Conservation (phyloP, 257 asterid species). For the Orobanche coerulescens region DNA sequence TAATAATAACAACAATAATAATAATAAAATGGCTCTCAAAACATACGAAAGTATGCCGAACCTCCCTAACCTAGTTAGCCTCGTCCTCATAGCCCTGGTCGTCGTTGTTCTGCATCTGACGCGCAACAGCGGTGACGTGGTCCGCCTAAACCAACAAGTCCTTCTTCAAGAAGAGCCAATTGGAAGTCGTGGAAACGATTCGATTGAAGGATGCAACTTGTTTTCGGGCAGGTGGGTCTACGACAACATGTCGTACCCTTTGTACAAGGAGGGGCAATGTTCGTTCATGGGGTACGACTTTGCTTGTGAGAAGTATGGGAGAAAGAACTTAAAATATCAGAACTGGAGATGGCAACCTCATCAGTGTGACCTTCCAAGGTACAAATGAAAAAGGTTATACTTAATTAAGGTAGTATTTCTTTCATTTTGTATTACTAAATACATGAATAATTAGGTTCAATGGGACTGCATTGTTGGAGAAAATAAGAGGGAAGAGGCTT, state of each 20-base stretch:
- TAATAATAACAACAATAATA: no score
- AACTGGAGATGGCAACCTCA: conserved; percentile 50
- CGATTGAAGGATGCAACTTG: conserved; percentile 20
- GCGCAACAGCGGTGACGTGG: background rate
- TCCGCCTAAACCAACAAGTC: background rate
- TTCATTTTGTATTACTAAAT: no score
- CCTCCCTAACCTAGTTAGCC: background rate
- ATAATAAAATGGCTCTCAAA: background rate
- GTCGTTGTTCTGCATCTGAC: background rate
- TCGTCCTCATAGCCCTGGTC: conserved; percentile 3
- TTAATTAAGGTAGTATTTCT: no score
- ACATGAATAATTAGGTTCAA: conserved; percentile 62
- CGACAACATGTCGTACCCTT: conserved; percentile 27
- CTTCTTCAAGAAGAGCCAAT: background rate
- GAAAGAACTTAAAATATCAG: conserved; percentile 29
- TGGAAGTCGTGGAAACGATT: background rate
- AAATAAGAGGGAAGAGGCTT: conserved; percentile 51
- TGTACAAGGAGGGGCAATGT: conserved; percentile 32
- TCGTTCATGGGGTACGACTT: conserved; percentile 30
- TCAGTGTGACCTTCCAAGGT: conserved; percentile 29
- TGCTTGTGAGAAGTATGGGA: conserved; percentile 33
- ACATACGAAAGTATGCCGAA: background rate
- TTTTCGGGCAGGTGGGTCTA: no score
- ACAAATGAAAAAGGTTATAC: no score
- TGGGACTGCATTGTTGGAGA: conserved; percentile 44